These are phyloP conservation scores for Ogataea philodendri DNA, from an alignment of 805 yeast genomes.

Conservation along the genomic window DNA sequence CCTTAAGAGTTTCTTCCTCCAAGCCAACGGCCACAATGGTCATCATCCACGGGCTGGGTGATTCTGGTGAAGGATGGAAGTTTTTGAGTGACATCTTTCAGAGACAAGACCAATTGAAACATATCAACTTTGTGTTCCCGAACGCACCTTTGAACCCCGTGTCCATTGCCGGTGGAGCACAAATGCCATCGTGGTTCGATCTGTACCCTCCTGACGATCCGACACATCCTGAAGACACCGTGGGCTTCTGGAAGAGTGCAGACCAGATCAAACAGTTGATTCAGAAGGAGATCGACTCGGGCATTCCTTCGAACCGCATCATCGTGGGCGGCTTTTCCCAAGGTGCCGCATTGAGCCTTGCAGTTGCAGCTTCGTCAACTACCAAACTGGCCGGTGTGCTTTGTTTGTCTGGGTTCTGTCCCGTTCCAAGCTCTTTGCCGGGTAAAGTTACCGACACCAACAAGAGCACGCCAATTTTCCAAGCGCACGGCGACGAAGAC, in stretches of 20 bases:
- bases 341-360: constrained; percentile 81
- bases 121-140: constrained; percentile 80
- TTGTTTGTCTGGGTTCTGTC: constrained; percentile 73
- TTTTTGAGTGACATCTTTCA: constrained; percentile 69
- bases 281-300: constrained; percentile 49
- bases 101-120: constrained; percentile 43
- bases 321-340: constrained; percentile 96
- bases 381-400: constrained; percentile 75
- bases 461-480: constrained; percentile 70
- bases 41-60: constrained; percentile 89
- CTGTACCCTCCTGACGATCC: constrained; percentile 54
- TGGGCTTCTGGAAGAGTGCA: constrained; percentile 53
- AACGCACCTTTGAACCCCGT: constrained; percentile 78
- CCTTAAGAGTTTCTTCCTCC: constrained; percentile 39
- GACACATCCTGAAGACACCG: constrained; percentile 46
- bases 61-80: constrained; percentile 85
- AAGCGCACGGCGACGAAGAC: constrained; percentile 85
- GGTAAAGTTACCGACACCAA: constrained; percentile 40
- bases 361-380: constrained; percentile 52
- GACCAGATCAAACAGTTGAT: constrained; percentile 45
- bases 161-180: constrained; percentile 61
- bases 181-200: constrained; percentile 88
- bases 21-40: constrained; percentile 65
- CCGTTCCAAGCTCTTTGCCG: constrained; percentile 33
- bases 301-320: constrained; percentile 62